Evolutionary conservation across 805 yeast species (phyloP).

Genomic region (Cyberlindnera mycetangii): DNA sequence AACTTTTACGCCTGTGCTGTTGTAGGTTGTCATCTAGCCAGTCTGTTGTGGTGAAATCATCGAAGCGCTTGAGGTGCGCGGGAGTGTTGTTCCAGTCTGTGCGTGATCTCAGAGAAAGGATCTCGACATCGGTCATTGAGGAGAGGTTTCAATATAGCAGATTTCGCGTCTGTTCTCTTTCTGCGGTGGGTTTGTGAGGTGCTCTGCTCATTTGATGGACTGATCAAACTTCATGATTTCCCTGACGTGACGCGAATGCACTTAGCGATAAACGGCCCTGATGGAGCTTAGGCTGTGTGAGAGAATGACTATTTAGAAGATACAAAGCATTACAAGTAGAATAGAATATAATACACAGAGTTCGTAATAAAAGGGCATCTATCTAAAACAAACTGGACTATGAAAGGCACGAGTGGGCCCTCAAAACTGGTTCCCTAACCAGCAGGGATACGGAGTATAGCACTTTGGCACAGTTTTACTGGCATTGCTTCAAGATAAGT

Average conservation of each 20-base stretch:
- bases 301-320: no score
- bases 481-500: constrained; percentile 12
- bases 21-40: constrained; percentile 62
- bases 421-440: no score
- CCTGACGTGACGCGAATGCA: constrained; percentile 3
- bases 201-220: neutral
- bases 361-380: neutral
- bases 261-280: neutral
- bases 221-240: neutral
- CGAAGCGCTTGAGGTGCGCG: constrained; percentile 41
- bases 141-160: neutral
- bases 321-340: neutral
- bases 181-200: neutral
- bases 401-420: no score
- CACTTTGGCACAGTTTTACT: no score
- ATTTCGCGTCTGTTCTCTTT: no score
- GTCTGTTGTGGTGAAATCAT: constrained; percentile 64
- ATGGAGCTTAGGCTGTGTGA: no score
- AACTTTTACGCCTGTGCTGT: constrained; percentile 35
- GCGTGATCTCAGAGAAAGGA: constrained; percentile 5
- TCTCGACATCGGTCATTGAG: constrained; percentile 3
- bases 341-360: neutral
- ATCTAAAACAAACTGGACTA: no score
- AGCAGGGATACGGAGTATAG: no score
- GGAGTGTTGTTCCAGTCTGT: constrained; percentile 15